These are phyloP conservation scores for Scutellaria baicalensis DNA, from an alignment of 257 asterid genomes.

Conservation along the genomic window DNA sequence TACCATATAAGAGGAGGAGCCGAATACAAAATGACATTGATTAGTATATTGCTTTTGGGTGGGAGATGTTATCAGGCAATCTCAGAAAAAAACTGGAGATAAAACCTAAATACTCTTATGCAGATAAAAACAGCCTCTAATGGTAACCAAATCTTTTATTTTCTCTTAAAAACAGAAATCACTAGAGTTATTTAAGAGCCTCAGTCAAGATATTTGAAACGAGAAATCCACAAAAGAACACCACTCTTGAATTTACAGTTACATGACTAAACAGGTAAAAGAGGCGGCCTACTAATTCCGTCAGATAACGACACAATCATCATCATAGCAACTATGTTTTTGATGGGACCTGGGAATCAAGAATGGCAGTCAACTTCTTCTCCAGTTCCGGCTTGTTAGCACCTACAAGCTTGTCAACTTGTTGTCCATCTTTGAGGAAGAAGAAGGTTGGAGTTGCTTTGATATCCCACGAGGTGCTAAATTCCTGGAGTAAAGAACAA, in stretches of 20 bases:
- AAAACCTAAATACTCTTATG: too few relatives aligned
- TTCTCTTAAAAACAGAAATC: background rate
- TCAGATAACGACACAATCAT: background rate
- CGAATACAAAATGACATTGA: too few relatives aligned
- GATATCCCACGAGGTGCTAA: slow-evolving; percentile 93
- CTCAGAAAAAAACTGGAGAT: too few relatives aligned
- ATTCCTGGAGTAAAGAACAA: slow-evolving; percentile 51
- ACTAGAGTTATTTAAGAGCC: background rate
- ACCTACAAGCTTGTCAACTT: slow-evolving; percentile 91
- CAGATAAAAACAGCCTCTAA: slow-evolving; percentile 23
- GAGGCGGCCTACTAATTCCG: background rate
- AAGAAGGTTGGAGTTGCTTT: slow-evolving; percentile 99
- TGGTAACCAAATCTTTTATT: slow-evolving; percentile 44
- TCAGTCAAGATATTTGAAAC: background rate
- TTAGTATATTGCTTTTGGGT: too few relatives aligned
- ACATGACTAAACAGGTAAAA: slow-evolving; percentile 7
- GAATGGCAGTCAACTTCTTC: slow-evolving; percentile 59
- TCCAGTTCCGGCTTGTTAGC: slow-evolving; percentile 93
- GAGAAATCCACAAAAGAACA: slow-evolving; percentile 5
- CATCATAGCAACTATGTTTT: slow-evolving; percentile 15
- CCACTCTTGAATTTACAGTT: slow-evolving; percentile 19
- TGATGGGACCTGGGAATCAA: slow-evolving; percentile 37
- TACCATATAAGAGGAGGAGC: too few relatives aligned
- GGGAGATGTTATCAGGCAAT: too few relatives aligned
- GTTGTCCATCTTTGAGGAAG: slow-evolving; percentile 77